Base-by-base conservation (phyloP, 305 asterid species). In the Lippia alba region DNA sequence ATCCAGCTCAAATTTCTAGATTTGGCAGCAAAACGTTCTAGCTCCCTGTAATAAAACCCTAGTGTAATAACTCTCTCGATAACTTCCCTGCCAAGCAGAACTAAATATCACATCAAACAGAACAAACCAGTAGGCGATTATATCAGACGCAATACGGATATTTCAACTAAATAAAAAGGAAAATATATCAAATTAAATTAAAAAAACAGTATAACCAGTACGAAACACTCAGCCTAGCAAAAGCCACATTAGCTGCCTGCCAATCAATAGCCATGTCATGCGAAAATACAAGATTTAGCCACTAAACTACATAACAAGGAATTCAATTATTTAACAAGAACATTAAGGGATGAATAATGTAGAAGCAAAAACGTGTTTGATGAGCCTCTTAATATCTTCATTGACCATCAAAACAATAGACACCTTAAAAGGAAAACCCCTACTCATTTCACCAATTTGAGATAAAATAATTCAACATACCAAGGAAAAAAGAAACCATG, bases 1-100 rank as follows among this genome's bases (percentile, higher is more conserved):
- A 95, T 87, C 98, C 99, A 95, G 76, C 97, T 95, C 79, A 95
- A 81, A 75, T 90, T 89, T 51, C 96, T 88, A 24, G 89, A 86
- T 70, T 89, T 87, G 12, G 91, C 81, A 3, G 98, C 94, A 86
- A 92, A 90, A 15, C 98, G 92, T 66, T 92, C 96, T 53, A 92
- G 86, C 82, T 92, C 97, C 77, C 97, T 80, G 73, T 86, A 92
- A 84, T 90, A 95, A 71, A 95, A 95, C 33, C 98, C 99, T 63
- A 95, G 84, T 16, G 94, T 88, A 71, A 92, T 87, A 33, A 90
- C 74, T 83, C 93, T 85, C 87, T 90, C 93, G 50, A 92, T 90
- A 62, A 82, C 92, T 85, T 89, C 95, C 96, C 99, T 95, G 91
- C 82, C 85, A 57, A 18, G 11, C 64, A 77, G 41, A 55, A 77